phyloP scores from a whole-genome alignment of 75 land plant species.

The Selaginella moellendorffii region DNA sequence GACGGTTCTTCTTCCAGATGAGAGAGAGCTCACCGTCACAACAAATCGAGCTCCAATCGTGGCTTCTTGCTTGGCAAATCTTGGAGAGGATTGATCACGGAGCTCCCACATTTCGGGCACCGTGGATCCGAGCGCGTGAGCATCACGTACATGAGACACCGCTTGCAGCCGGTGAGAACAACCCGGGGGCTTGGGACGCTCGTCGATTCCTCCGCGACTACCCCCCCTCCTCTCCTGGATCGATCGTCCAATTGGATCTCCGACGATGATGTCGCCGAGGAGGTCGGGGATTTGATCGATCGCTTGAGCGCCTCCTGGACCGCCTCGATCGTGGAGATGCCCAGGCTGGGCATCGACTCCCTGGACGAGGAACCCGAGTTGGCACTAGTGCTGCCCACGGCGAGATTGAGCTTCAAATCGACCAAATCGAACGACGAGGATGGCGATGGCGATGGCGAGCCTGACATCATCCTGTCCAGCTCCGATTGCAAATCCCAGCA shows the following conservation, averaged over 20 bases:
- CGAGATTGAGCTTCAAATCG: not conserved
- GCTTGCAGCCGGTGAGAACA: constrained; percentile 6
- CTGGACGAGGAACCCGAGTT: no score
- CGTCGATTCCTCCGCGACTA: no score
- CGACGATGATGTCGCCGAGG: not conserved
- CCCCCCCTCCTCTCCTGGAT: no score
- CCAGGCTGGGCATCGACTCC: no score
- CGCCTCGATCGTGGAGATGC: not conserved
- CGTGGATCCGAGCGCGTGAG: not conserved
- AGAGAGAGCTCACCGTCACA: no score
- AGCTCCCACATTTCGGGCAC: constrained; percentile 1
- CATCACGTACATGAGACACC: constrained; percentile 8
- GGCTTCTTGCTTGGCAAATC: not conserved
- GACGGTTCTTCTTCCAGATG: not conserved
- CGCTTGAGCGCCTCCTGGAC: not conserved
- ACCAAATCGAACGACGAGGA: no score
- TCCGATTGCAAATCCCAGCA: not conserved
- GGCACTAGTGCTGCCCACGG: not conserved
- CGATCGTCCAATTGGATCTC: no score
- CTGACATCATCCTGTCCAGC: not conserved
- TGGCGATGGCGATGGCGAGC: not conserved
- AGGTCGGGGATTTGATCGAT: not conserved
- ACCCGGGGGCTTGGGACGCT: not conserved
- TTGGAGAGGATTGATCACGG: not conserved
- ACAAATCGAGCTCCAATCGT: not conserved